Conservation (phyloP, 495 filamentous ascomycete genomes). For the Hypoxylon subgilvum region DNA sequence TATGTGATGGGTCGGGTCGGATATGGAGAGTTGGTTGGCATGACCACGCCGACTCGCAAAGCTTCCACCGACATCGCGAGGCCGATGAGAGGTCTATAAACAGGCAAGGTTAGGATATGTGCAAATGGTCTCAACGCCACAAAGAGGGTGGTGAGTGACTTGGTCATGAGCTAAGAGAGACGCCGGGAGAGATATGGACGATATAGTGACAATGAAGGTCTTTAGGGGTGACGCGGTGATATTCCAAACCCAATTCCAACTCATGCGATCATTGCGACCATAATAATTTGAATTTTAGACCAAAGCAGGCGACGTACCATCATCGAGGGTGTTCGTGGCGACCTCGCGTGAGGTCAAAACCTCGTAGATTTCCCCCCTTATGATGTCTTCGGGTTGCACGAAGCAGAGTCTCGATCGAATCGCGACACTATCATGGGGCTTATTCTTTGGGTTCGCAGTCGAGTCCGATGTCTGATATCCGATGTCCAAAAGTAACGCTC, state of each 20-base stretch:
- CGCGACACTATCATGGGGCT: slow-evolving; percentile 49
- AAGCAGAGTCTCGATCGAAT: slow-evolving; percentile 38
- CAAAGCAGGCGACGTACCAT: slow-evolving; percentile 40
- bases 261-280: slow-evolving; percentile 18
- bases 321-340: slow-evolving; percentile 41
- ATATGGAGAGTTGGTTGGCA: slow-evolving; percentile 62
- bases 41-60: slow-evolving; percentile 63
- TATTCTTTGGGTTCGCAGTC: slow-evolving; percentile 18
- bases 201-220: slow-evolving; percentile 7
- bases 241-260: slow-evolving; percentile 11
- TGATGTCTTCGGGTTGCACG: slow-evolving; percentile 40
- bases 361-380: slow-evolving; percentile 44
- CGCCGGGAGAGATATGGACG: too few relatives aligned
- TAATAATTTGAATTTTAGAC: background rate
- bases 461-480: slow-evolving; percentile 10
- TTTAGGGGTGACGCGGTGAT: background rate
- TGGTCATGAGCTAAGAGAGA: background rate
- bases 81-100: slow-evolving; percentile 60
- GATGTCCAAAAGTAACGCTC: slow-evolving; percentile 15
- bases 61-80: slow-evolving; percentile 61
- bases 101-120: too few relatives aligned
- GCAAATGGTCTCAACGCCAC: background rate
- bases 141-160: background rate
- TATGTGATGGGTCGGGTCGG: slow-evolving; percentile 84
- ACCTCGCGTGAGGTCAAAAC: slow-evolving; percentile 48